Percentiles rank a stretch among this genome's conserved stretches.
These are phyloP conservation scores for Raffaelea arxii DNA, from an alignment of 2,329 filamentous ascomycete species.

Conservation along the genomic window DNA sequence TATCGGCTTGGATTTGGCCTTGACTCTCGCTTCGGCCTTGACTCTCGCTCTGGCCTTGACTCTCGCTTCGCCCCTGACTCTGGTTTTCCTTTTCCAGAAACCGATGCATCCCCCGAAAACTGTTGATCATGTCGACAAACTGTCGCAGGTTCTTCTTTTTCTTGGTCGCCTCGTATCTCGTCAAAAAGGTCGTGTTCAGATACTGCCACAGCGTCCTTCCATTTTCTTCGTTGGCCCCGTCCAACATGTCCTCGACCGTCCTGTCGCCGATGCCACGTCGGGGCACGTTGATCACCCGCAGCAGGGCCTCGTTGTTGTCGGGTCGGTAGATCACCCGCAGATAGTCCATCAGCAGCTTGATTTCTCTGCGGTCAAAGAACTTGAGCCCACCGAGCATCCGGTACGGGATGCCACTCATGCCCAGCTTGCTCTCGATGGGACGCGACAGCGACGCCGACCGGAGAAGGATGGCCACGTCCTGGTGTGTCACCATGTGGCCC, in stretches of 20 bases:
- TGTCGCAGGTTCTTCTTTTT: slow-evolving; percentile 47
- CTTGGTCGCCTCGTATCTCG: slow-evolving; percentile 55
- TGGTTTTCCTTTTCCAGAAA: too few species aligned
- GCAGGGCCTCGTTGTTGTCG: slow-evolving; percentile 76
- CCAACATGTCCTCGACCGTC: slow-evolving; percentile 63
- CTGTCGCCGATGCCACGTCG: slow-evolving; percentile 70
- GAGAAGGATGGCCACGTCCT: slow-evolving; percentile 81
- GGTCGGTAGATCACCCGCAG: slow-evolving; percentile 76
- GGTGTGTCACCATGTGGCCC: slow-evolving; percentile 60
- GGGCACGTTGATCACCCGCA: slow-evolving; percentile 77
- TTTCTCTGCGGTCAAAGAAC: slow-evolving; percentile 86
- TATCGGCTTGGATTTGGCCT: too few species aligned
- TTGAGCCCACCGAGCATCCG: slow-evolving; percentile 84
- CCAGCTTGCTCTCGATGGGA: slow-evolving; percentile 75
- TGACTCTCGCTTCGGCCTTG: too few species aligned
- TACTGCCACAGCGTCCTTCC: too few species aligned
- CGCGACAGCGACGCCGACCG: slow-evolving; percentile 74
- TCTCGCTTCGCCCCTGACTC: too few species aligned
- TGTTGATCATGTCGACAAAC: slow-evolving; percentile 30
- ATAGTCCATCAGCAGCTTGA: slow-evolving; percentile 83
- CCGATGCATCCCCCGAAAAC: too few species aligned
- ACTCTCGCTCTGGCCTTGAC: too few species aligned
- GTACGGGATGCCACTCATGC: slow-evolving; percentile 74
- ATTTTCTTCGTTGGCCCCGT: too few species aligned
- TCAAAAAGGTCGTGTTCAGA: too few species aligned